A percentile compares a stretch with the other conserved stretches of the same genome.
phyloP scores from a whole-genome alignment of 306 rosid genomes.

The Myrica gale region DNA sequence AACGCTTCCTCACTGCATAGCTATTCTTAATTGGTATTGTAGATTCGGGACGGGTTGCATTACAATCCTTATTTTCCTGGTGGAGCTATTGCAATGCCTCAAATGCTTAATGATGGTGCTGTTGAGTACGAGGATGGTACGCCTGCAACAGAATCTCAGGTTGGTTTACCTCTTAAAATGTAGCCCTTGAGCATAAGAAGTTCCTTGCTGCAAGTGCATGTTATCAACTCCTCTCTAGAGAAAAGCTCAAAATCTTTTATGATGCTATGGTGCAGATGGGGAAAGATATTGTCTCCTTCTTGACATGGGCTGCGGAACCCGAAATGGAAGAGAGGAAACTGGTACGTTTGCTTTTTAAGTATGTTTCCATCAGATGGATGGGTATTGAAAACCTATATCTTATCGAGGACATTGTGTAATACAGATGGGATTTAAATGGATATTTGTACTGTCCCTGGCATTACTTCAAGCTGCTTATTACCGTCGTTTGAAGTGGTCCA shows the following conservation, averaged over 20 bases:
- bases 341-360: slow-evolving; percentile 43
- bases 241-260: slow-evolving; percentile 11
- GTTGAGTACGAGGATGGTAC: slow-evolving; percentile 90
- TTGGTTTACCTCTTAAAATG: slow-evolving; percentile 20
- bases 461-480: slow-evolving; percentile 91
- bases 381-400: background rate
- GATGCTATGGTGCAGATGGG: slow-evolving; percentile 71
- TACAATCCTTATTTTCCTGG: slow-evolving; percentile 98
- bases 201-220: background rate
- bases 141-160: slow-evolving; percentile 97
- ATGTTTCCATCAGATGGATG: background rate
- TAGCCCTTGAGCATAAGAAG: background rate
- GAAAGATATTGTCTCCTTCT: slow-evolving; percentile 81
- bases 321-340: slow-evolving; percentile 99
- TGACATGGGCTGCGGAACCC: slow-evolving; percentile 96
- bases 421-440: slow-evolving; percentile 99
- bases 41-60: slow-evolving; percentile 94
- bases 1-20: background rate
- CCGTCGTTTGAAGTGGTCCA: slow-evolving; percentile 90
- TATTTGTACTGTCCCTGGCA: slow-evolving; percentile 87
- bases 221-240: background rate
- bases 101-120: slow-evolving; percentile 98
- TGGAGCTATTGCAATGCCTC: slow-evolving; percentile 99
- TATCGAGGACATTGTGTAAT: slow-evolving; percentile 10
- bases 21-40: slow-evolving; percentile 34